Base-by-base conservation (phyloP, 1,139 yeast species). In the Yamadazyma sp. region DNA sequence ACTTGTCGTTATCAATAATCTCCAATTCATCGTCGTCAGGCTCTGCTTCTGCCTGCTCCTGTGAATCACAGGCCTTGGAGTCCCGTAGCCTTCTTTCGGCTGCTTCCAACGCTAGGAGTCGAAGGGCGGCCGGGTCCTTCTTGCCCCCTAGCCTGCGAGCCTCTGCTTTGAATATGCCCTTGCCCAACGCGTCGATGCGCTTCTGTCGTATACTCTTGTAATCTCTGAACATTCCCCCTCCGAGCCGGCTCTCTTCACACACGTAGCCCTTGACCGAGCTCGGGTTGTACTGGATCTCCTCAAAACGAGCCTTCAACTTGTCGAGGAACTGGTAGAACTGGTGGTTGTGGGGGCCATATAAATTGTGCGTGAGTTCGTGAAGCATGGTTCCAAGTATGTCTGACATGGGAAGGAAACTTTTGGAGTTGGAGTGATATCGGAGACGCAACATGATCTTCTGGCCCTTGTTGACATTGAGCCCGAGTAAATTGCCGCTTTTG, bases 401-500 rank as follows among this genome's bases (percentile, higher is more conserved):
- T 11, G 82, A 78, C 59, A 84, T 64, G 1, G 90, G 83, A 18
- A 80, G 61, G 54, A 90, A 89, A 60, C 62, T 64, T 22, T 64
- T 53, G 27, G 76, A 77, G 53, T 84, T 77, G 17, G 67, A 59
- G 15, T 80, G 76, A 31, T 75, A 75, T 40, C 97, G 65, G 33
- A 92, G 65, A 40, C 97, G 61, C 9, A 92, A 54, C 58, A 85
- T 73, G 15, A 92, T 81, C 58, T 85, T 86, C 45, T 67, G 70
- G 1, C 97, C 97, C n/a, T 64, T 64, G 53, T 88, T 87, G n/a
- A 88, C 89, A 60, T 92, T 92, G 43, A 89, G 61, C 0, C 98
- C 97, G 12, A 90, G 64, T 23, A 92, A 61, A 26, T 73, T 64
- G 2, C 74, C 67, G 52, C 78, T 72, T 47, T 76, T 81, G n/a